These are phyloP conservation scores for Chlamydomonas reinhardtii DNA, from an alignment of 163 green algal genomes.

Conservation along the genomic window DNA sequence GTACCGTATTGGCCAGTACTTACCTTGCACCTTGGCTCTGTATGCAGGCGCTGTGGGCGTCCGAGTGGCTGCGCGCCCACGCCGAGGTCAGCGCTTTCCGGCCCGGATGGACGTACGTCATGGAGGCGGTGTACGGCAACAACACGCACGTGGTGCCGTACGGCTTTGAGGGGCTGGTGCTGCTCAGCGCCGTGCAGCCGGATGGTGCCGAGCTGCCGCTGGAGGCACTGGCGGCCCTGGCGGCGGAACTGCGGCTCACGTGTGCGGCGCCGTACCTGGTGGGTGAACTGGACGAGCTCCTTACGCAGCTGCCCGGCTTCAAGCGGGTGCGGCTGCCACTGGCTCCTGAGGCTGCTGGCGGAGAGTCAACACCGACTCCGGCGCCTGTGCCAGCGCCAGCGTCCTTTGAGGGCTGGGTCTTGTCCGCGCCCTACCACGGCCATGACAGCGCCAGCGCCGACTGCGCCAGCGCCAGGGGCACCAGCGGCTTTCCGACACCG, in stretches of 20 bases:
- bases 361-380: too few species aligned
- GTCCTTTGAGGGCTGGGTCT: slow-evolving; percentile 52
- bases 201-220: slow-evolving; percentile 21
- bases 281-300: slow-evolving; percentile 2
- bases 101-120: slow-evolving; percentile 59
- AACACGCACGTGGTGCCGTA: slow-evolving; percentile 51
- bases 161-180: slow-evolving; percentile 53
- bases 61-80: slow-evolving; percentile 28
- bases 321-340: background rate
- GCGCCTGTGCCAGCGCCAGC: background rate
- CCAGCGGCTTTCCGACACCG: too few species aligned
- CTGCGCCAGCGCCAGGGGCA: too few species aligned
- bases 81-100: slow-evolving; percentile 16
- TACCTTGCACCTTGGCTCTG: too few species aligned
- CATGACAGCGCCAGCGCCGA: too few species aligned
- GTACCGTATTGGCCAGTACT: too few species aligned
- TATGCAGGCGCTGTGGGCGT: slow-evolving; percentile 47
- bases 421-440: background rate
- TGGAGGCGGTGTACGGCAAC: slow-evolving; percentile 53
- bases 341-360: background rate
- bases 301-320: background rate
- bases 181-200: slow-evolving; percentile 41
- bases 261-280: slow-evolving; percentile 34
- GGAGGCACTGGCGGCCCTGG: background rate
- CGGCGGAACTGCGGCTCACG: slow-evolving; percentile 23